Evolutionary conservation across 225 moss, liverwort and hornwort species (phyloP).

Genomic region (Neckera pumila): DNA sequence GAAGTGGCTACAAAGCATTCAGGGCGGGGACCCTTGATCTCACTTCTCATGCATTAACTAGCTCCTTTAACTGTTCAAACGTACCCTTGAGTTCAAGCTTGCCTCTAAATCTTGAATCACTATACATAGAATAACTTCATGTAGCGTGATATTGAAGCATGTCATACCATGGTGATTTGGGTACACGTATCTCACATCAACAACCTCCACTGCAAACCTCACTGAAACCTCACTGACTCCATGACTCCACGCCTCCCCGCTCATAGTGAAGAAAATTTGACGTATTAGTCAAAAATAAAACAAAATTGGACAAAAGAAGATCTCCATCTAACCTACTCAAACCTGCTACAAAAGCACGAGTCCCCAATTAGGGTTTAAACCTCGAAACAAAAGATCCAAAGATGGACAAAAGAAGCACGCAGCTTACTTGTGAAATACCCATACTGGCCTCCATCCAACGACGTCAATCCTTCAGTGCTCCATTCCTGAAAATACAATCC

Average conservation of each 20-base stretch:
- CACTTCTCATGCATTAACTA: neutral
- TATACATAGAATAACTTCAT: neutral
- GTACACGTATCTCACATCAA: no score
- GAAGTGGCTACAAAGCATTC: neutral
- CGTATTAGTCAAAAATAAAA: neutral
- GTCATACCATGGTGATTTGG: neutral
- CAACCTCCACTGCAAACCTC: neutral
- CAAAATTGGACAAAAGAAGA: neutral
- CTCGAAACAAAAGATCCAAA: neutral
- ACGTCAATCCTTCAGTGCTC: neutral
- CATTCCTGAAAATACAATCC: neutral
- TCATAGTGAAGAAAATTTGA: neutral
- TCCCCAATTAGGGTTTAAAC: neutral
- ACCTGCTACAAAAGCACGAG: neutral
- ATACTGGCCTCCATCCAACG: neutral
- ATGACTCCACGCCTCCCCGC: neutral
- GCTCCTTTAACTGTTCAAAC: neutral
- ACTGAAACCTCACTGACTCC: neutral
- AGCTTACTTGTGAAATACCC: conserved; percentile 6
- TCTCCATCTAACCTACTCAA: neutral
- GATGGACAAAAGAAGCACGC: neutral
- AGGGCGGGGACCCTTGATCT: neutral
- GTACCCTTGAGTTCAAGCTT: neutral
- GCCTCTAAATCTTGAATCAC: neutral
- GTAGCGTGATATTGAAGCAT: neutral